Conservation (phyloP, 1,284 basidiomycete species). For the Melampsora larici-populina region DNA sequence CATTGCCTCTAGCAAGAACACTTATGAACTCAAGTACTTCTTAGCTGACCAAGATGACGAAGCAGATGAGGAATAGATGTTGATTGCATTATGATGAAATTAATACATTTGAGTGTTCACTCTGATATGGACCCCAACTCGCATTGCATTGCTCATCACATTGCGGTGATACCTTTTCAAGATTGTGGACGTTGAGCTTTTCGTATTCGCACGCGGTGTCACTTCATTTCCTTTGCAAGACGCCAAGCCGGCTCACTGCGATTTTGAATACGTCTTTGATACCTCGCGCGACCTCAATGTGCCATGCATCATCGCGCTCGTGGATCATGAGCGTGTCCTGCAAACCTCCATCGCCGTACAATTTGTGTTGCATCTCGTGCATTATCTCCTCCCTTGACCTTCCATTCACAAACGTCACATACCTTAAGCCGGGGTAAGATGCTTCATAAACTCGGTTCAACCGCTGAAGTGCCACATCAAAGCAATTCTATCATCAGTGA, state of each 20-base stretch:
- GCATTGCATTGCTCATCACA: neutral
- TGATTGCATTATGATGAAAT: neutral
- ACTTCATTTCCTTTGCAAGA: neutral
- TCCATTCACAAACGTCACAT: conserved; percentile 87
- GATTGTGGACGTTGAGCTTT: too few relatives aligned
- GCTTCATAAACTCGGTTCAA: conserved; percentile 73
- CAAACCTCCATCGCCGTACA: neutral
- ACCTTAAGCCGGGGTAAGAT: conserved; percentile 69
- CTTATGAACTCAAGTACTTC: conserved; percentile 41
- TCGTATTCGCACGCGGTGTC: neutral
- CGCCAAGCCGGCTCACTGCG: conserved; percentile 12
- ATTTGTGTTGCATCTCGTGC: conserved; percentile 68
- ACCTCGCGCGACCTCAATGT: conserved; percentile 15
- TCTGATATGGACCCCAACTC: neutral
- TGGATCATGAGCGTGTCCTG: neutral
- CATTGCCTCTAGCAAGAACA: conserved; percentile 40
- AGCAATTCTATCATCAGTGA: too few relatives aligned
- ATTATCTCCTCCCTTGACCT: conserved; percentile 68
- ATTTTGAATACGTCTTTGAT: conserved; percentile 31
- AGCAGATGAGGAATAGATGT: conserved; percentile 10
- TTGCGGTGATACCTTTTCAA: neutral
- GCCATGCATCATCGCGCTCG: conserved; percentile 10
- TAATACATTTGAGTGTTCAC: neutral
- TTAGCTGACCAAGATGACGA: conserved; percentile 31
- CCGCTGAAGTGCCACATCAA: neutral